Conservation (phyloP, 257 asterid genomes). For the Solanum rostratum region DNA sequence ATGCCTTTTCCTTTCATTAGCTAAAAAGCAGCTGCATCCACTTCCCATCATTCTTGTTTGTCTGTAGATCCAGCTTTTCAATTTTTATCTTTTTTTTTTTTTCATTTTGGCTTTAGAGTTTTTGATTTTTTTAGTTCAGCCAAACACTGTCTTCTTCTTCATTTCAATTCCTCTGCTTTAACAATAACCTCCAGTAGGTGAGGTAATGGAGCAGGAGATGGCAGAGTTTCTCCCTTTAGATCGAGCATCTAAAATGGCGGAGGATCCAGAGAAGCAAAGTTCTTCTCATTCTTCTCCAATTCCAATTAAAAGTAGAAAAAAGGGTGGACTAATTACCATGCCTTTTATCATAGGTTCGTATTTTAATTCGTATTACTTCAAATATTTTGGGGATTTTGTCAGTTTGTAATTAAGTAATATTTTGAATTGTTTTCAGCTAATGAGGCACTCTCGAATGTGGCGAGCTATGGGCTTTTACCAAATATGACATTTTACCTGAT, state of each 20-base stretch:
- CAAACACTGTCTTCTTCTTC: neutral
- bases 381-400: neutral
- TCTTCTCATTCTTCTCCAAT: neutral
- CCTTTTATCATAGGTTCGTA: constrained; percentile 56
- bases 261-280: neutral
- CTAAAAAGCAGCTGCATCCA: neutral
- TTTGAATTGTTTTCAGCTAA: constrained; percentile 26
- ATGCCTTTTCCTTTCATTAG: neutral
- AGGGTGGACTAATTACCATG: constrained; percentile 58
- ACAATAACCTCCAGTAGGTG: neutral
- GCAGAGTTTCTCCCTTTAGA: neutral
- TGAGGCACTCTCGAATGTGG: constrained; percentile 54
- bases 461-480: constrained; percentile 47
- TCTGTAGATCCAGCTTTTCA: neutral
- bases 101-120: neutral
- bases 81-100: neutral
- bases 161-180: neutral
- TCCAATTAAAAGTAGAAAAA: constrained; percentile 7
- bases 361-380: neutral
- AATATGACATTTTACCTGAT: constrained; percentile 51
- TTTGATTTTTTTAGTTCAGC: neutral
- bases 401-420: neutral
- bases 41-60: neutral
- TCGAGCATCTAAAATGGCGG: neutral
- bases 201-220: neutral